These are phyloP conservation scores for Punica granatum DNA, from an alignment of 345 rosid species.

Conservation along the genomic window DNA sequence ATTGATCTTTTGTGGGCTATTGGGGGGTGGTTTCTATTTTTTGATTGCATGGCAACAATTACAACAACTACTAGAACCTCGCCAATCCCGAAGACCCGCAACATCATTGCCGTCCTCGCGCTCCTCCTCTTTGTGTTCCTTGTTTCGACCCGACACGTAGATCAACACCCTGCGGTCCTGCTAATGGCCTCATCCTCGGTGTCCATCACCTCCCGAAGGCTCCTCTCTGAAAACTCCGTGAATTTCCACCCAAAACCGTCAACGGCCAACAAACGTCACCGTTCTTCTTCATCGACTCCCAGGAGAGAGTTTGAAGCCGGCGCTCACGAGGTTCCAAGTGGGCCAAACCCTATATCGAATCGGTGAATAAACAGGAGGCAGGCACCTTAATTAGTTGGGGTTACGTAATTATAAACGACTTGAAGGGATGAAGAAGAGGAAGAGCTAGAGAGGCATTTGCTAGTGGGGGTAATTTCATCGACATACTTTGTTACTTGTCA, in stretches of 20 bases:
- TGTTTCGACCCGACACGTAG: slow-evolving; percentile 21
- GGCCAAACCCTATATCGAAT: slow-evolving; percentile 91
- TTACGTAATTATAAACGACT: background rate
- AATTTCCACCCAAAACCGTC: slow-evolving; percentile 27
- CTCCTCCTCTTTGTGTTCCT: slow-evolving; percentile 31
- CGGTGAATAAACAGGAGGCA: slow-evolving; percentile 24
- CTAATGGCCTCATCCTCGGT: slow-evolving; percentile 7
- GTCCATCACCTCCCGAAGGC: slow-evolving; percentile 9
- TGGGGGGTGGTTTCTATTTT: slow-evolving; percentile 71
- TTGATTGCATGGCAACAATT: slow-evolving; percentile 76
- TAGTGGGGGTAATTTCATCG: background rate
- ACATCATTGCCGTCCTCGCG: slow-evolving; percentile 30
- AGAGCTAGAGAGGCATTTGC: slow-evolving; percentile 4
- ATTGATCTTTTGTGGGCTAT: slow-evolving; percentile 89
- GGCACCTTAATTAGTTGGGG: background rate
- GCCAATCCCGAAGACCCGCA: slow-evolving; percentile 19
- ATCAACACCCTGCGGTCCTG: slow-evolving; percentile 6
- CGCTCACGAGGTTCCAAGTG: slow-evolving; percentile 87
- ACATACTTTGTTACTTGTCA: background rate
- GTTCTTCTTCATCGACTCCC: slow-evolving; percentile 19
- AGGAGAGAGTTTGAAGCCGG: slow-evolving; percentile 35
- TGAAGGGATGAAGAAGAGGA: background rate
- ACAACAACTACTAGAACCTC: slow-evolving; percentile 20
- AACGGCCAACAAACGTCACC: slow-evolving; percentile 3
- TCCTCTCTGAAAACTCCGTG: slow-evolving; percentile 32